Evolutionary conservation across 192 early-diverging fungal genomes (phyloP).

Genomic region (Backusella macrospora): DNA sequence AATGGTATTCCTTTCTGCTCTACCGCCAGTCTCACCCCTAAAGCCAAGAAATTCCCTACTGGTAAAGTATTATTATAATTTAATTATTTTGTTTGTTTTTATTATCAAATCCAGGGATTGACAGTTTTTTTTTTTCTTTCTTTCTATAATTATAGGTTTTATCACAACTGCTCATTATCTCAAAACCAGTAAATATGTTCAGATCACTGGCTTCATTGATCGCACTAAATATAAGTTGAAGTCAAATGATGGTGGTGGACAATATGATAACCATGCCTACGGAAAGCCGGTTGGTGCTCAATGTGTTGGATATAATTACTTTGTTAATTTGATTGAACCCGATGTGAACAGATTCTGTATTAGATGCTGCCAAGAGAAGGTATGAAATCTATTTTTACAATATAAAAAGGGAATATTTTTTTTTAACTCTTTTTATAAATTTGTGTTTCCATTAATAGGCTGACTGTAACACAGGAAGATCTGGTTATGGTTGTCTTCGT

Average conservation of each 20-base stretch:
- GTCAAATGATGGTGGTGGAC: slow-evolving; percentile 46
- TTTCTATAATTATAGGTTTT: slow-evolving; percentile 39
- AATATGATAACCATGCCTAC: slow-evolving; percentile 46
- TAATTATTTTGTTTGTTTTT: neutral
- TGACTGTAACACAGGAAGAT: slow-evolving; percentile 39
- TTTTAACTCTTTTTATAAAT: neutral
- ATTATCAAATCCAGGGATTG: neutral
- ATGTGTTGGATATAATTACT: slow-evolving; percentile 34
- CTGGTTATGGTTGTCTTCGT: slow-evolving; percentile 43
- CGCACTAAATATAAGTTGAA: slow-evolving; percentile 38
- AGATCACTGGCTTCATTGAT: slow-evolving; percentile 51
- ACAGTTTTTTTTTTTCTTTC: neutral
- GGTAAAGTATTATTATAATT: slow-evolving; percentile 25
- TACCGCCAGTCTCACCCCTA: slow-evolving; percentile 27
- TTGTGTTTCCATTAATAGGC: slow-evolving; percentile 15
- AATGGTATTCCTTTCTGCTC: slow-evolving; percentile 54
- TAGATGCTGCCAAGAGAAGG: slow-evolving; percentile 40
- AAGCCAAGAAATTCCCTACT: slow-evolving; percentile 45
- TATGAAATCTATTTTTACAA: neutral
- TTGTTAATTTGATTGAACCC: slow-evolving; percentile 41
- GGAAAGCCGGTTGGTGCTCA: slow-evolving; percentile 33
- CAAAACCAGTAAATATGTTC: slow-evolving; percentile 40
- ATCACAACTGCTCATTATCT: slow-evolving; percentile 46
- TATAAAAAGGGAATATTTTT: neutral
- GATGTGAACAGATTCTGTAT: slow-evolving; percentile 34